Percentiles rank a stretch among this genome's conserved stretches.
Conservation (phyloP, 331 rosid species). For the Ulmus americana region DNA sequence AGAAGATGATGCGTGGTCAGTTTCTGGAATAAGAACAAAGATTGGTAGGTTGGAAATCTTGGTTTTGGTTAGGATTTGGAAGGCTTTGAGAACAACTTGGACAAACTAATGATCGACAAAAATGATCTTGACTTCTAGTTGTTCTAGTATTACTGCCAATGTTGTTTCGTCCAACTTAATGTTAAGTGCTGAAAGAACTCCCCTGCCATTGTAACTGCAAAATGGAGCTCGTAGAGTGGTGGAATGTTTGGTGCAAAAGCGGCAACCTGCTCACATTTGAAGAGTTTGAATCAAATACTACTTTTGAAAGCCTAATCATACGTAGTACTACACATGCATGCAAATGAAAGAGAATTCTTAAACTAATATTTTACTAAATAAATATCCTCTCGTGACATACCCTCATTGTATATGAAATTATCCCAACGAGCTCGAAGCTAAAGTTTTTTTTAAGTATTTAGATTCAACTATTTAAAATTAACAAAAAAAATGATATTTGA, state of each 20-base stretch:
- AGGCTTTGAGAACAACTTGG: slow-evolving; percentile 37
- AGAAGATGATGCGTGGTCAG: slow-evolving; percentile 11
- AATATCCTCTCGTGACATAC: no score
- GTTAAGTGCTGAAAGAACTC: slow-evolving; percentile 61
- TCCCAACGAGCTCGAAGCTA: no score
- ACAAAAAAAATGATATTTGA: no score
- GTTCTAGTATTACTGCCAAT: slow-evolving; percentile 46
- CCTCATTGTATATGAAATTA: no score
- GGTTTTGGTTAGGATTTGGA: slow-evolving; percentile 27
- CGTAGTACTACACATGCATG: no score
- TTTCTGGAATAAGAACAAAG: slow-evolving; percentile 42
- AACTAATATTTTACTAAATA: no score
- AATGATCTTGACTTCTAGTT: slow-evolving; percentile 48
- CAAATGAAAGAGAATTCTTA: no score
- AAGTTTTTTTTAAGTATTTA: no score
- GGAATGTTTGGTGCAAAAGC: slow-evolving; percentile 76
- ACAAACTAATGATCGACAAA: slow-evolving; percentile 50
- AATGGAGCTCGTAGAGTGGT: slow-evolving; percentile 70
- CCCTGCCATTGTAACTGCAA: slow-evolving; percentile 84
- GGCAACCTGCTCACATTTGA: slow-evolving; percentile 45
- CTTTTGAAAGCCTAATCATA: no score
- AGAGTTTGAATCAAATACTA: no score
- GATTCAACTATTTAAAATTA: no score
- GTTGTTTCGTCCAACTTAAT: slow-evolving; percentile 41
- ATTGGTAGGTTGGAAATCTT: slow-evolving; percentile 39